Evolutionary conservation across 495 filamentous ascomycete genomes (phyloP).

Genomic region (Penicillium pulvis): DNA sequence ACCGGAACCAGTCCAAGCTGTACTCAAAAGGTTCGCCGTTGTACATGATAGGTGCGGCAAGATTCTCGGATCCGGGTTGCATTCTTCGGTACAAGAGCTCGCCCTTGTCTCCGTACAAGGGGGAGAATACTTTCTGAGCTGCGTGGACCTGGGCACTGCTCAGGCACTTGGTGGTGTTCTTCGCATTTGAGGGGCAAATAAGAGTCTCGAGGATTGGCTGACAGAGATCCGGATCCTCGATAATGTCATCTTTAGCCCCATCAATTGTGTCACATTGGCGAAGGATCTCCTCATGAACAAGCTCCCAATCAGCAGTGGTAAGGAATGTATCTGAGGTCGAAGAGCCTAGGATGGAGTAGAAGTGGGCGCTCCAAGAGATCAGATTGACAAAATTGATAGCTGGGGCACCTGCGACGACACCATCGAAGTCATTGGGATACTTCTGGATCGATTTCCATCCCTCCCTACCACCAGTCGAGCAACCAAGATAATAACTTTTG

Average conservation of each 20-base stretch:
- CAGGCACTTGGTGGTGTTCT: slow-evolving; percentile 50
- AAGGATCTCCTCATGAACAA: slow-evolving; percentile 59
- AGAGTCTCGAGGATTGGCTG: slow-evolving; percentile 53
- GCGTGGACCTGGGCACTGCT: slow-evolving; percentile 57
- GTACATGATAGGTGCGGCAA: slow-evolving; percentile 24
- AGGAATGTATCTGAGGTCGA: slow-evolving; percentile 53
- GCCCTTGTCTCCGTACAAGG: slow-evolving; percentile 52
- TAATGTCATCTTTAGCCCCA: slow-evolving; percentile 64
- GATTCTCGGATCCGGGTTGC: slow-evolving; percentile 46
- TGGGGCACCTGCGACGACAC: slow-evolving; percentile 63
- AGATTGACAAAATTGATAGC: slow-evolving; percentile 54
- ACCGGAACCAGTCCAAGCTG: slow-evolving; percentile 51
- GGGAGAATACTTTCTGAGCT: slow-evolving; percentile 54
- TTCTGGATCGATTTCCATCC: slow-evolving; percentile 54
- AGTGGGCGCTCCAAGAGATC: slow-evolving; percentile 55
- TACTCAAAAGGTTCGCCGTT: slow-evolving; percentile 42
- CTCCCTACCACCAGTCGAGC: slow-evolving; percentile 58
- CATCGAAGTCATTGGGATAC: slow-evolving; percentile 62
- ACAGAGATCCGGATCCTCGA: slow-evolving; percentile 63
- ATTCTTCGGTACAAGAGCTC: slow-evolving; percentile 58
- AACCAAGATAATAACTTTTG: slow-evolving; percentile 59
- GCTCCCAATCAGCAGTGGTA: slow-evolving; percentile 47
- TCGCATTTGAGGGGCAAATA: slow-evolving; percentile 45
- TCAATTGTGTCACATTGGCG: slow-evolving; percentile 68
- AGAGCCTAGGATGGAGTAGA: slow-evolving; percentile 52